A percentile compares a stretch with the other conserved stretches of the same genome.
phyloP scores from a whole-genome alignment of 768 basidiomycete species.

The Coprinopsis cinerea region DNA sequence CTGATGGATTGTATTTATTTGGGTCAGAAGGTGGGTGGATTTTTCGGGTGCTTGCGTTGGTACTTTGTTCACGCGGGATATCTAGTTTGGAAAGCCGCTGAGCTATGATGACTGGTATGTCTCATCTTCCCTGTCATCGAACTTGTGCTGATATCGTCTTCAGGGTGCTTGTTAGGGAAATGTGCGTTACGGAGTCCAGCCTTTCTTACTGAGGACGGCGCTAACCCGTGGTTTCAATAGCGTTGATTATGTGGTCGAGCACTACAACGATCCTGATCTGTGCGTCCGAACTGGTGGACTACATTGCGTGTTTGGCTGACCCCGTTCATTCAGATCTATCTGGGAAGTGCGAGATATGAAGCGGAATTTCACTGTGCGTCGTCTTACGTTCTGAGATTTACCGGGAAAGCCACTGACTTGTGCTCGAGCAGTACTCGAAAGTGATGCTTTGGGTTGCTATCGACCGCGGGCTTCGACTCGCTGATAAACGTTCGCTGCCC shows the following conservation, averaged over 20 bases:
- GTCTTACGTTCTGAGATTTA: conserved; percentile 5
- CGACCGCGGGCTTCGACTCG: conserved; percentile 87
- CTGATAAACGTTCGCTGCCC: conserved; percentile 92
- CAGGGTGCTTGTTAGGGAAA: conserved; percentile 67
- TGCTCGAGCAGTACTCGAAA: conserved; percentile 66
- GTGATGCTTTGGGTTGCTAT: conserved; percentile 98
- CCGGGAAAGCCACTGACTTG: not conserved
- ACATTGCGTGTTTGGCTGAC: not conserved
- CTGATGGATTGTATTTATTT: conserved; percentile 98
- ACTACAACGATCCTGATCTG: conserved; percentile 74
- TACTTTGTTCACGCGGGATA: not conserved
- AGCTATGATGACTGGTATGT: conserved; percentile 38
- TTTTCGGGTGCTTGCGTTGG: not conserved
- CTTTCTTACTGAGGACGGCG: not conserved
- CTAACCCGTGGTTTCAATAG: conserved; percentile 32
- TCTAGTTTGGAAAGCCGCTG: conserved; percentile 70
- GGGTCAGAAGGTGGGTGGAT: conserved; percentile 72
- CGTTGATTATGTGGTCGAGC: conserved; percentile 73
- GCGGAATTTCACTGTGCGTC: conserved; percentile 74
- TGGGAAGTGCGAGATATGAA: conserved; percentile 90
- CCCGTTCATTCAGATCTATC: conserved; percentile 56
- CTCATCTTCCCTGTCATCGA: not conserved
- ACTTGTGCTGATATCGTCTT: not conserved
- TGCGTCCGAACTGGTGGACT: conserved; percentile 31
- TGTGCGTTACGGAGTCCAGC: conserved; percentile 46